Conservation (phyloP, 2,329 filamentous ascomycete species). For the Colletotrichum sp. region DNA sequence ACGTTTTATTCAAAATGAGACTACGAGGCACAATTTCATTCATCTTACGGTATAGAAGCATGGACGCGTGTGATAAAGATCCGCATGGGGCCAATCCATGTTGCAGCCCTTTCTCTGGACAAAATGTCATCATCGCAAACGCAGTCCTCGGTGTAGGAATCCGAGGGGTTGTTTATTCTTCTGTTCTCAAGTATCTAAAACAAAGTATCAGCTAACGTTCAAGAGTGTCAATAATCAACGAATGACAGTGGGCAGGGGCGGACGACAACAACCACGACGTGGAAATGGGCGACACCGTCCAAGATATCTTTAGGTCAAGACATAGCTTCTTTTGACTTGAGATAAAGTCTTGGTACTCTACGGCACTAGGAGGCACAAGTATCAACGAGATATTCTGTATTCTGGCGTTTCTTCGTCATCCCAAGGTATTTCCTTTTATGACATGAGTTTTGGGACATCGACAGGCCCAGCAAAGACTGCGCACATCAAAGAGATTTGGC, state of each 20-base stretch:
- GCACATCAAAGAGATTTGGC: background rate
- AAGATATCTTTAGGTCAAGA: too few relatives aligned
- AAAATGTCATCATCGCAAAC: accelerated
- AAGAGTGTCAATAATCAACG: background rate
- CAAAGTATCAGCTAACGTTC: too few relatives aligned
- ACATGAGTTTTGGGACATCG: background rate
- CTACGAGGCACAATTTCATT: background rate
- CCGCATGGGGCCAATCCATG: background rate
- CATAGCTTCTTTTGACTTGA: too few relatives aligned
- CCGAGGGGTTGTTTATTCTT: too few relatives aligned
- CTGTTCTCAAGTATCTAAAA: too few relatives aligned
- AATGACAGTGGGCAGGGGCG: accelerated
- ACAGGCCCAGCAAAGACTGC: background rate
- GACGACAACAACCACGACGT: too few relatives aligned
- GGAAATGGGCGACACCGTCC: too few relatives aligned
- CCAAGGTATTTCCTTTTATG: background rate
- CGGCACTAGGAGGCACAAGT: too few relatives aligned
- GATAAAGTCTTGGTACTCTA: too few relatives aligned
- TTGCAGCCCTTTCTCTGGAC: too few relatives aligned
- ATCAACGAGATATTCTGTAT: too few relatives aligned
- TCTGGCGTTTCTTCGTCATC: background rate
- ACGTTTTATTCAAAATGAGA: too few relatives aligned
- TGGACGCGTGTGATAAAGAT: accelerated
- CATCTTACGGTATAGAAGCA: background rate
- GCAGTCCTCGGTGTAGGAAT: background rate